Evolutionary conservation across 2,329 filamentous ascomycete species (phyloP), one percentile per base, ranked within the genome.

Genomic region (Venturiaceae sp.): DNA sequence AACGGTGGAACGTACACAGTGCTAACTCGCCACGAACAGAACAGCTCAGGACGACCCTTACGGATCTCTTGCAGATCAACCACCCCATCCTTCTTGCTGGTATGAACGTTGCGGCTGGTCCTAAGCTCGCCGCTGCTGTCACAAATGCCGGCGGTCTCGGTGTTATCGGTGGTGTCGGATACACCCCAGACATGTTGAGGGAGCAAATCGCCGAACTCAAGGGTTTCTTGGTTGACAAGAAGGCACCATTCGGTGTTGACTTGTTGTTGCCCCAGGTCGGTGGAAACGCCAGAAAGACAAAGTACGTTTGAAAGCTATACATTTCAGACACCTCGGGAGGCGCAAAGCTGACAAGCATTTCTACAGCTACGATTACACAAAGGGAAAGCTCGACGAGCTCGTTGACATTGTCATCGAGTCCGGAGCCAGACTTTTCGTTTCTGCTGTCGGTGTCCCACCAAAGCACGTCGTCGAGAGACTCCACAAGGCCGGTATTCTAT

Each of bases 71-170:
- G 77, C 89, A 90, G 81, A 97, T 99, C 83, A 90, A 95, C 74
- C 94, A 99, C 77, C 94, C 94, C 60, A 80, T 99, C 71, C 80
- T 99, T 69, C 86, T 99, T 62, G 94, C 94, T 67, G 94, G 94
- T 73, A 99, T 99, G 94, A 97, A 99, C 81, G 94, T 97, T 63
- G 94, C 94, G 59, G 94, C 94, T 61, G 94, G 94, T 55, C 94
- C 94, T 58, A 95, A 91, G 81, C 86, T 99, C 69, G 94, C 94
- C 57, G 94, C 94, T 34, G 94, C 94, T 44, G 94, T 99, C 67
- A 95, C 92, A 66, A 96, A 99, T 75, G 94, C 94, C 56, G 94
- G 94, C 65, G 94, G 94, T 69, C 81, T 99, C 62, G 94, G 94
- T 77, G 94, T 99, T 68, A 92, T 99, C 67, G 94, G 94, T 65